phyloP scores from a whole-genome alignment of 139 green algal genomes.

The Picochlorum costavermella region DNA sequence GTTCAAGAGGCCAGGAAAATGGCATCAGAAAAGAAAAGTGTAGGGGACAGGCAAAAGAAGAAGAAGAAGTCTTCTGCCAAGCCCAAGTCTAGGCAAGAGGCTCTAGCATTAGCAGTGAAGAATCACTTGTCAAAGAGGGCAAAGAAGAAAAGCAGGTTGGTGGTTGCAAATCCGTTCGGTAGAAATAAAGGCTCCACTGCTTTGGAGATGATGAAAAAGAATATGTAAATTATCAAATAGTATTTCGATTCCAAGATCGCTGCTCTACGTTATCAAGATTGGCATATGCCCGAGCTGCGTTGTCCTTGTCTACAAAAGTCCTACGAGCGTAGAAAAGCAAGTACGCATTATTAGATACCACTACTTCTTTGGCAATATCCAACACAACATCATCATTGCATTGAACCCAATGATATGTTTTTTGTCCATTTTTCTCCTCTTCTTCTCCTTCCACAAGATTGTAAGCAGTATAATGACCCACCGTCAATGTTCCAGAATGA shows the following conservation, averaged over 20 bases:
- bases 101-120: slow-evolving; percentile 22
- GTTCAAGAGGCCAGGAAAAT: background rate
- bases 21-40: background rate
- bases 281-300: too few species aligned
- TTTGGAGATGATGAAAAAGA: slow-evolving; percentile 29
- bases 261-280: background rate
- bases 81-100: slow-evolving; percentile 7
- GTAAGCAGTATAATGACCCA: slow-evolving; percentile 40
- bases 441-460: background rate
- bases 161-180: slow-evolving; percentile 39
- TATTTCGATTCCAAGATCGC: background rate
- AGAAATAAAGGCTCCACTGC: slow-evolving; percentile 38
- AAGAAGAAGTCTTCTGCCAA: background rate
- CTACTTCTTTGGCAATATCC: slow-evolving; percentile 3
- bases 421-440: background rate
- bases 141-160: slow-evolving; percentile 15
- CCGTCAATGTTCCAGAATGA: slow-evolving; percentile 28
- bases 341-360: slow-evolving; percentile 24
- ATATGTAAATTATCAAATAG: background rate
- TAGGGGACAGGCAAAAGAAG: background rate
- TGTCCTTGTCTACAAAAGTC: too few species aligned
- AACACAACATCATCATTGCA: slow-evolving; percentile 36
- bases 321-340: slow-evolving; percentile 33
- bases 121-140: slow-evolving; percentile 13
- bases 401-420: slow-evolving; percentile 15